Conservation (phyloP, 805 yeast genomes). For the Kuraishia hungarica region DNA sequence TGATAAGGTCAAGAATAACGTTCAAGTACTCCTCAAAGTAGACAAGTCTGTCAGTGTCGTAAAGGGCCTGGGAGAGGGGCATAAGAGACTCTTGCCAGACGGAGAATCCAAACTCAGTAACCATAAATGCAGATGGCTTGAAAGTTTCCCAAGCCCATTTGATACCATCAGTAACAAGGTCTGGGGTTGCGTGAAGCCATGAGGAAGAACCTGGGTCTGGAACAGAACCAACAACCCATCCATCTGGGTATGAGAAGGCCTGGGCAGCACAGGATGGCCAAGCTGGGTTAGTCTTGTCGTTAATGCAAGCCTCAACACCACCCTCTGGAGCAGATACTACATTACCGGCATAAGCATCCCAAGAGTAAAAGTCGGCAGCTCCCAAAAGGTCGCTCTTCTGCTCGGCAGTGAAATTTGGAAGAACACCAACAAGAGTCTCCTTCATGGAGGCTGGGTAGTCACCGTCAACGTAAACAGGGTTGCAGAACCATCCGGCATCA, state of each 20-base stretch:
- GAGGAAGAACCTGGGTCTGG: conserved; percentile 10
- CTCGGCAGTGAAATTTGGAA: conserved; percentile 16
- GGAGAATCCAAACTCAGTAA: conserved; percentile 27
- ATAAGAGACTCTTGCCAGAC: conserved; percentile 21
- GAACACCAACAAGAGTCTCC: conserved; percentile 12
- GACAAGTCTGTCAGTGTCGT: conserved; percentile 20
- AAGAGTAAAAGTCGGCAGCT: conserved; percentile 24
- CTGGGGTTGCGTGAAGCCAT: conserved; percentile 16
- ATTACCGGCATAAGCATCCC: conserved; percentile 19
- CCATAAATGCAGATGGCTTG: conserved; percentile 16
- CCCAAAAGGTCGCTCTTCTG: conserved; percentile 17
- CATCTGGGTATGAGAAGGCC: conserved; percentile 9
- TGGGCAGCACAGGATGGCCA: conserved; percentile 21
- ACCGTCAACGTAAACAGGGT: conserved; percentile 22
- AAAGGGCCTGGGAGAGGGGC: conserved; percentile 16
- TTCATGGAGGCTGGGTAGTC: conserved; percentile 20
- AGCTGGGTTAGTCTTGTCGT: conserved; percentile 11
- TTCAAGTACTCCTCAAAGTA: conserved; percentile 22
- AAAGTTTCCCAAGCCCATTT: conserved; percentile 18
- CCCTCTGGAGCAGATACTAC: conserved; percentile 15
- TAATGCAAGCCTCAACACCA: conserved; percentile 18
- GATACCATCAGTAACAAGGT: conserved; percentile 18
- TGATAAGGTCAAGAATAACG: conserved; percentile 16
- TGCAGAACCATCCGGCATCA: conserved; percentile 17
- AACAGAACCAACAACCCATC: conserved; percentile 15